Base-by-base conservation (phyloP, 1,284 basidiomycete genomes). In the Coniferiporia weirii region DNA sequence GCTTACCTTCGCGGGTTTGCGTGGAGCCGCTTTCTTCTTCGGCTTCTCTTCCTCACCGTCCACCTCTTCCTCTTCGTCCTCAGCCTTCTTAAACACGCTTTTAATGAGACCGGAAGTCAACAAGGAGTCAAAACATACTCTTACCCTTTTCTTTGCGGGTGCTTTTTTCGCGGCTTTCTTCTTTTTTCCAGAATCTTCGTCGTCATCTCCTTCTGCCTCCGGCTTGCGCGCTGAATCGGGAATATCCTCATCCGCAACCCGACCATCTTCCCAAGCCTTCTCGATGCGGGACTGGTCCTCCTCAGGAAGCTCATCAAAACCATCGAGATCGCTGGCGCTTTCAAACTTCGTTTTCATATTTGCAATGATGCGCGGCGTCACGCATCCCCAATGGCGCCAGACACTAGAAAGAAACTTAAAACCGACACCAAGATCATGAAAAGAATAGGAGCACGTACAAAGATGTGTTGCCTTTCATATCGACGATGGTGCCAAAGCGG, bases 301-400 rank as follows among this genome's bases (percentile, higher is more conserved):
- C 1, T 80, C 76, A 0, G 71, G 74, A 54, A 92, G 76, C 0
- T 85, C 83, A 1, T 90, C 85, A 67, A 79, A 90, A 17, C 88
- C 89, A 65, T 91, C 89, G 35, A 91, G 73, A 0, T 89, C 91
- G 10, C 80, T 76, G 0, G 82, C 76, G 9, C 80, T 76, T 7
- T 78, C 74, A 66, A 88, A 79, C 5, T 74, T 73, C 34, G 81
- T 76, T 72, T 91, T 87, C 72, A 92, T 79, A 68, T 93, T 91
- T n/a, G 71, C 70, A 43, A 95, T 67, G 56, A 93, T 82, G 64
- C 79, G 83, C 20, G 77, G 59, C 0, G 91, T 92, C 5, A 82
- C 79, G 65, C 93, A 95, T 59, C 89, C 87, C 87, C 87, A 93
- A 68, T 94, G 91, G 64, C 89, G 82, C 86, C 87, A 92, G 49